Percentiles rank a stretch among this genome's conserved stretches.
phyloP scores from a whole-genome alignment of 306 rosid species.

The Prunus mongolica region DNA sequence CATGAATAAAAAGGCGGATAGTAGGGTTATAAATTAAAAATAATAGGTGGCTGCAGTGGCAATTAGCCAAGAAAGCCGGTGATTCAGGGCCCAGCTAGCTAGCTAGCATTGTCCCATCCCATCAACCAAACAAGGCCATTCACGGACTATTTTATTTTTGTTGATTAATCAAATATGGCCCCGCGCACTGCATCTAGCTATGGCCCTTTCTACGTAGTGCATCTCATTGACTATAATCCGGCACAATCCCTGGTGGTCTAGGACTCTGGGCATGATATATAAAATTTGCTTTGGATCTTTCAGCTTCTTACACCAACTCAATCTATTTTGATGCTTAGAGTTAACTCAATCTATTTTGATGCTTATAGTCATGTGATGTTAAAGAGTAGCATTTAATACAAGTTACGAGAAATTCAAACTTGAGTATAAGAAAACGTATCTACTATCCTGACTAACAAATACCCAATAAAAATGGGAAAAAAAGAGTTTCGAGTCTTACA shows the following conservation, averaged over 20 bases:
- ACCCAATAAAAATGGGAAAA: too few relatives aligned
- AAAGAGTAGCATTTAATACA: too few relatives aligned
- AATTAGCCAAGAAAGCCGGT: neutral
- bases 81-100: neutral
- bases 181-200: neutral
- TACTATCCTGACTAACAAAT: fast-evolving
- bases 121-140: neutral
- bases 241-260: neutral
- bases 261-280: neutral
- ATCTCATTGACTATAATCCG: neutral
- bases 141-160: too few relatives aligned
- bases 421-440: fast-evolving
- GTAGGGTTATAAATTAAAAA: neutral
- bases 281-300: too few relatives aligned
- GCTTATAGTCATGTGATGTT: too few relatives aligned
- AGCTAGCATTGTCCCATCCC: neutral
- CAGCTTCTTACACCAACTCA: too few relatives aligned
- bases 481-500: too few relatives aligned
- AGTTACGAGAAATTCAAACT: too few relatives aligned
- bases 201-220: neutral
- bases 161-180: neutral
- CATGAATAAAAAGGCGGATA: too few relatives aligned
- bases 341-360: too few relatives aligned
- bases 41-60: neutral
- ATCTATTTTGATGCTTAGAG: too few relatives aligned